These are phyloP conservation scores for Penicillium egyptiacum DNA, from an alignment of 495 filamentous ascomycete species.

Conservation along the genomic window DNA sequence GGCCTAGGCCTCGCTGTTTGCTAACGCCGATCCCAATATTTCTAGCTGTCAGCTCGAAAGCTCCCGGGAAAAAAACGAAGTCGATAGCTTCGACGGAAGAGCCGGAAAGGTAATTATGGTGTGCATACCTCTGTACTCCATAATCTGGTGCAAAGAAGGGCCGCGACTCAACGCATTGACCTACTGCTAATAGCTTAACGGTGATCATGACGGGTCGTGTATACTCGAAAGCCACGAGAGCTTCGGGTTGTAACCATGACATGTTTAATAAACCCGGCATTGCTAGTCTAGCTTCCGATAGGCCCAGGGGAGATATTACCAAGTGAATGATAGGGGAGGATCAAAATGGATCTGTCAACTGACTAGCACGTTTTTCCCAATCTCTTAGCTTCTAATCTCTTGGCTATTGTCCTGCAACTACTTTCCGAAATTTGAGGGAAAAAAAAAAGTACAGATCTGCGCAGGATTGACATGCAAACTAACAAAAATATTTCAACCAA, in stretches of 20 bases:
- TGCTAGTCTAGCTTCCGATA: slow-evolving; percentile 23
- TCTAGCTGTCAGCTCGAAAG: slow-evolving; percentile 20
- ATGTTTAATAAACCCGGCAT: not conserved
- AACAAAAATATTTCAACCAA: slow-evolving; percentile 6
- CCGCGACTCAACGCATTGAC: slow-evolving; percentile 29
- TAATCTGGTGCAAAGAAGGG: slow-evolving; percentile 17
- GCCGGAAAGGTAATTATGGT: slow-evolving; percentile 28
- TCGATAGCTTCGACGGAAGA: slow-evolving; percentile 25
- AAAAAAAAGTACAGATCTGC: slow-evolving; percentile 25
- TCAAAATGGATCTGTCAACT: slow-evolving; percentile 19
- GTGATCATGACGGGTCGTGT: slow-evolving; percentile 19
- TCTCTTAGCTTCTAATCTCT: not conserved
- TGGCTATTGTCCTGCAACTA: slow-evolving; percentile 1
- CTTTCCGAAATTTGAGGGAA: slow-evolving; percentile 29
- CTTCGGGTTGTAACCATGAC: slow-evolving; percentile 7
- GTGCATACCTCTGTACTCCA: slow-evolving; percentile 18
- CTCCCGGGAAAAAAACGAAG: slow-evolving; percentile 11
- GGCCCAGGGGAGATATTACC: slow-evolving; percentile 6
- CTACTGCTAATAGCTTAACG: slow-evolving; percentile 21
- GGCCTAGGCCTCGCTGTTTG: slow-evolving; percentile 7
- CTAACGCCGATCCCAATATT: slow-evolving; percentile 4
- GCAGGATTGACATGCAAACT: slow-evolving; percentile 9
- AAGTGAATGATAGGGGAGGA: slow-evolving; percentile 3
- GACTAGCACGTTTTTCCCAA: slow-evolving; percentile 4
- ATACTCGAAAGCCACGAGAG: slow-evolving; percentile 3